Evolutionary conservation across 2,329 filamentous ascomycete species (phyloP).

Genomic region (Ophiostoma pallidulum): DNA sequence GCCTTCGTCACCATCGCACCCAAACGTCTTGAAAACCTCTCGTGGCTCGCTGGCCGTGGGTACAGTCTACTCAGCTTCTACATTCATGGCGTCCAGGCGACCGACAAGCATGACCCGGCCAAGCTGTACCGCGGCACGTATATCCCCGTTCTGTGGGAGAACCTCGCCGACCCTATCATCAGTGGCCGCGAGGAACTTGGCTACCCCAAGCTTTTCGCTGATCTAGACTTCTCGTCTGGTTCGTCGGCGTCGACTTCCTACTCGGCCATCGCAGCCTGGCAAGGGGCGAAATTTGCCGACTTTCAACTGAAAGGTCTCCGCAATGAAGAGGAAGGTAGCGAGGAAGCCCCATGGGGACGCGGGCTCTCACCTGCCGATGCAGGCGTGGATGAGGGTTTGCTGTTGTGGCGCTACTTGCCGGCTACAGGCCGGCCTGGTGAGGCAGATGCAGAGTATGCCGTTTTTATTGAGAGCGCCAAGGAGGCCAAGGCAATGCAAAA

Average conservation of each 20-base stretch:
- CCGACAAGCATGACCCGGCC: neutral
- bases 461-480: neutral
- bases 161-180: neutral
- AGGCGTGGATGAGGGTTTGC: neutral
- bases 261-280: neutral
- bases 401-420: neutral
- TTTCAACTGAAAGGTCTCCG: neutral
- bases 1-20: neutral
- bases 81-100: neutral
- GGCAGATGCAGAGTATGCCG: neutral
- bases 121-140: neutral
- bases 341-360: no score
- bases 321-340: no score
- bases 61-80: neutral
- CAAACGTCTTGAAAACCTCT: neutral
- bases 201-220: neutral
- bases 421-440: neutral
- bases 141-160: neutral
- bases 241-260: no score
- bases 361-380: neutral
- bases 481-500: neutral
- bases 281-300: neutral
- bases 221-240: neutral
- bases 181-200: constrained; percentile 1
- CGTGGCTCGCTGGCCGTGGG: neutral